Percentiles rank a stretch among this genome's conserved stretches.
phyloP scores from a whole-genome alignment of 352 stramenopile species.

The Globisporangium cystogenes region DNA sequence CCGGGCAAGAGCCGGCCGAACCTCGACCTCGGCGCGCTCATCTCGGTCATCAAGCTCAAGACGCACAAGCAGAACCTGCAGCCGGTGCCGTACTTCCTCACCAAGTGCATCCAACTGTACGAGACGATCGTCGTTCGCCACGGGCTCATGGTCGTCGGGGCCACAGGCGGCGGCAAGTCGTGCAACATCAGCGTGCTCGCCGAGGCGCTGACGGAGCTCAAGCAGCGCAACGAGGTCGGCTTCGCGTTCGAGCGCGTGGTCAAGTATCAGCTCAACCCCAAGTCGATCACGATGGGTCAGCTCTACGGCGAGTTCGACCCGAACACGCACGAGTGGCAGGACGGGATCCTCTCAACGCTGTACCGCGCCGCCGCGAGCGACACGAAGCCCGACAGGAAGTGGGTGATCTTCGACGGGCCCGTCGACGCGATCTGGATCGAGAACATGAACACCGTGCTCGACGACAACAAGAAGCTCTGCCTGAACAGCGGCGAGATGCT shows the following conservation, averaged over 20 bases:
- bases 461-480: slow-evolving; percentile 95
- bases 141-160: slow-evolving; percentile 94
- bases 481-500: slow-evolving; percentile 93
- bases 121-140: slow-evolving; percentile 94
- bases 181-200: slow-evolving; percentile 89
- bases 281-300: slow-evolving; percentile 94
- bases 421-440: slow-evolving; percentile 96
- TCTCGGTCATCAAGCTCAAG: slow-evolving; percentile 86
- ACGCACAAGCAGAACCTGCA: slow-evolving; percentile 84
- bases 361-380: slow-evolving; percentile 87
- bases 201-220: slow-evolving; percentile 86
- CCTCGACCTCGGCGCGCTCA: slow-evolving; percentile 84
- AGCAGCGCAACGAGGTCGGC: slow-evolving; percentile 60
- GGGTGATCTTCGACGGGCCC: slow-evolving; percentile 93
- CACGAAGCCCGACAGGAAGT: slow-evolving; percentile 90
- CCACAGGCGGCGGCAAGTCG: slow-evolving; percentile 89
- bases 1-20: slow-evolving; percentile 86
- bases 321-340: slow-evolving; percentile 94
- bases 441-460: slow-evolving; percentile 96
- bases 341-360: slow-evolving; percentile 93
- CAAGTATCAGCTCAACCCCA: slow-evolving; percentile 92
- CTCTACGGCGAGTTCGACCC: slow-evolving; percentile 95
- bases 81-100: slow-evolving; percentile 88
- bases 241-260: slow-evolving; percentile 89
- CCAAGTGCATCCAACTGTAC: slow-evolving; percentile 94